Percentiles rank a stretch among this genome's conserved stretches.
phyloP scores from a whole-genome alignment of 768 basidiomycete genomes.

The Leccinum sublutescens region DNA sequence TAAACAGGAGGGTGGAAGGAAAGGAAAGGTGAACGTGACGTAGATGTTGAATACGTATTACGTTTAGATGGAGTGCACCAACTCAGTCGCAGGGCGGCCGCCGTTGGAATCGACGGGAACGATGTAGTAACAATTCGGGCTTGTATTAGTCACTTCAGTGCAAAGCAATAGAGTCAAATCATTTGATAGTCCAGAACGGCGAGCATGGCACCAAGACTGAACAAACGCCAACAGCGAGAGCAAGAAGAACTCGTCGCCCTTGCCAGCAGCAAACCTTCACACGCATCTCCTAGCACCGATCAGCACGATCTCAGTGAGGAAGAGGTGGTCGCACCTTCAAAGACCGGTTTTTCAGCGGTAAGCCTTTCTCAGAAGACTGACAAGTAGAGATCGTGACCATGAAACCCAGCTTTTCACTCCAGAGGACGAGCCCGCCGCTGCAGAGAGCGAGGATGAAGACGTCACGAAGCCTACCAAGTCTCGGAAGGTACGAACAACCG shows the following conservation, averaged over 20 bases:
- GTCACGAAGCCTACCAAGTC: constrained; percentile 14
- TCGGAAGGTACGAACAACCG: constrained; percentile 22
- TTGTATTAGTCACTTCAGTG: too few relatives aligned
- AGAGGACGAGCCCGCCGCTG: constrained; percentile 24
- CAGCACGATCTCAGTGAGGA: constrained; percentile 39
- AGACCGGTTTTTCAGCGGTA: constrained; percentile 46
- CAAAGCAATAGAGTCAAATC: not conserved
- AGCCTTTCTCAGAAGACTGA: constrained; percentile 16
- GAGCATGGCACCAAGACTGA: constrained; percentile 68
- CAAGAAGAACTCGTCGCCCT: constrained; percentile 74
- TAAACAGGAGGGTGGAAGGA: too few relatives aligned
- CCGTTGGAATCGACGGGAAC: too few relatives aligned
- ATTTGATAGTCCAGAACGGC: not conserved
- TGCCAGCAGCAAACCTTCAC: constrained; percentile 26
- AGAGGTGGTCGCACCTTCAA: constrained; percentile 22
- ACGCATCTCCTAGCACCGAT: constrained; percentile 9
- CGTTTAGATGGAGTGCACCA: too few relatives aligned
- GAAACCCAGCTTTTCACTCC: constrained; percentile 41
- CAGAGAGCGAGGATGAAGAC: constrained; percentile 26
- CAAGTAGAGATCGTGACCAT: constrained; percentile 19
- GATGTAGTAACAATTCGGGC: too few relatives aligned
- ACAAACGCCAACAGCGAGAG: constrained; percentile 85
- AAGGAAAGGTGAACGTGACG: too few relatives aligned
- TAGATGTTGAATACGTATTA: too few relatives aligned
- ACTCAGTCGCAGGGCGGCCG: too few relatives aligned